Base-by-base conservation (phyloP, 2,329 filamentous ascomycete species). In the Fusarium luffae region DNA sequence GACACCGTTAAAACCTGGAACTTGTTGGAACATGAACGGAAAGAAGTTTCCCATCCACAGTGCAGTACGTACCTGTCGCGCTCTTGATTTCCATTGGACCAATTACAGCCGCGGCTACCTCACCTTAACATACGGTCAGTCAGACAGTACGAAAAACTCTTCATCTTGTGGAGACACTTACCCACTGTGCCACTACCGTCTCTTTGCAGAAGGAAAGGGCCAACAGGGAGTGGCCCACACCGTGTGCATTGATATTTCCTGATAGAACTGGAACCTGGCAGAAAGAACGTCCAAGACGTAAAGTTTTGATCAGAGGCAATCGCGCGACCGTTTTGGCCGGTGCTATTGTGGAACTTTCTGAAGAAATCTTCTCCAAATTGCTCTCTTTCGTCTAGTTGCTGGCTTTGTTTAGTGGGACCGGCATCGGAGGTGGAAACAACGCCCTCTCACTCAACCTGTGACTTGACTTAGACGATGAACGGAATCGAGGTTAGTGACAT, bases 401-500 rank as follows among this genome's bases (percentile, higher is more conserved):
- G 64, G 42, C 68, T 70, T 71, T 70, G 64, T 70, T 69, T 55
- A 64, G 68, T 68, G 68, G 68, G 52, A 47, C 68, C 59, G 68
- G 68, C 42, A 70, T 42, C 51, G 55, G 62, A 69, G 57, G 50
- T 57, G 43, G 18, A 37, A 62, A 62, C 48, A 41, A 21, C 34
- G 51, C 25, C 65, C 47, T 56, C 54, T 7, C 23, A 25, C 28
- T 30, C 28, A 51, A 52, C 50, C 48, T 43, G 47, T 59, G 46
- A 66, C 59, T 63, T 65, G 49, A 61, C 59, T 63, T 51, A n/a
- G 27, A 48, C 23, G 32, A 70, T 41, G 50, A 9, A 42, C 8
- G 16, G 28, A 60, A 59, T 57, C n/a, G 59, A 63, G 37, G 25
- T 25, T 47, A 44, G 56, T 67, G 47, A 52, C 56, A 37, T 49